Conservation (phyloP, 441 rosid species). For the Adansonia gregorii region DNA sequence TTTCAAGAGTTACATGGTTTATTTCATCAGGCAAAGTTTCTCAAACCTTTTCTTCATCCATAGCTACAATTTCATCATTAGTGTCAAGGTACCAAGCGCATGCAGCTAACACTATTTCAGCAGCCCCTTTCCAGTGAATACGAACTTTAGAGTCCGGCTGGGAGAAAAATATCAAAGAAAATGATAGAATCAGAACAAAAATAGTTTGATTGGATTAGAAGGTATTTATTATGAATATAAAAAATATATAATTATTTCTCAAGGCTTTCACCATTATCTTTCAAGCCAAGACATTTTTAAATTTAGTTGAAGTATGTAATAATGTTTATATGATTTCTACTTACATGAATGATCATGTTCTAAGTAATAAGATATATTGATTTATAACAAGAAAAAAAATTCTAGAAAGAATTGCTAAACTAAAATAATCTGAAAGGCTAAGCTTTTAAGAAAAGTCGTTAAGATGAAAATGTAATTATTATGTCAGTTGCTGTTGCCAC, state of each 20-base stretch:
- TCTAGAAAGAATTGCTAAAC: background rate
- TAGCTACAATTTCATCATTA: slow-evolving; percentile 44
- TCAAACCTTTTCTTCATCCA: slow-evolving; percentile 73
- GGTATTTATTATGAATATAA: background rate
- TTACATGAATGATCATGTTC: background rate
- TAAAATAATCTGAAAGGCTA: background rate
- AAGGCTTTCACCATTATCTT: background rate
- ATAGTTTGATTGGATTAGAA: background rate
- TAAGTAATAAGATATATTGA: background rate
- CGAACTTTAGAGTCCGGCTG: slow-evolving; percentile 74
- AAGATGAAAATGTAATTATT: background rate
- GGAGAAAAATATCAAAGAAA: slow-evolving; percentile 16
- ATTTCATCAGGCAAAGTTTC: background rate
- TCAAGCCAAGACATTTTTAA: slow-evolving; percentile 1
- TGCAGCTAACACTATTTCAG: slow-evolving; percentile 83
- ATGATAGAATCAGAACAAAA: background rate
- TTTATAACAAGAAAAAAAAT: background rate
- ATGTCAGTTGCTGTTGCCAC: background rate
- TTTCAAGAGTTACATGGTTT: too few species aligned
- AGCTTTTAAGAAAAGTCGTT: too few species aligned
- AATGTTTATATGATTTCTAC: background rate
- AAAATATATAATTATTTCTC: background rate
- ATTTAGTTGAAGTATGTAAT: background rate
- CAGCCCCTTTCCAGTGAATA: slow-evolving; percentile 99
- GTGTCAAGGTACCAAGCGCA: slow-evolving; percentile 64